Evolutionary conservation across 2,329 filamentous ascomycete species (phyloP).

Genomic region (Ambrosiella beaveri): DNA sequence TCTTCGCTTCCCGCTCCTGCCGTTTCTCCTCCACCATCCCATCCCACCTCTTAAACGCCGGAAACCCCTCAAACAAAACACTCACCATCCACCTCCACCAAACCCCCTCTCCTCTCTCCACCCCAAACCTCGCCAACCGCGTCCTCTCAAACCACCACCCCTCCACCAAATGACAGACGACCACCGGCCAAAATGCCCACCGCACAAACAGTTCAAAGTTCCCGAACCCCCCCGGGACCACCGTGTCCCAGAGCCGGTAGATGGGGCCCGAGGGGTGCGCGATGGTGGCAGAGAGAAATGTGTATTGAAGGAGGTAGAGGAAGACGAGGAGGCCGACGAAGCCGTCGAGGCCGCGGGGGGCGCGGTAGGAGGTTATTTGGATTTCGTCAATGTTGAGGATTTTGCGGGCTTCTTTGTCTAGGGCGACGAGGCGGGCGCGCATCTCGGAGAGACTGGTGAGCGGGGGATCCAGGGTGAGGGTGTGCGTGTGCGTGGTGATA

Average conservation of each 20-base stretch:
- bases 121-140: conserved; percentile 29
- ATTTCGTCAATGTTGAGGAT: conserved; percentile 41
- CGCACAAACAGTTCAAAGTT: conserved; percentile 43
- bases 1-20: conserved; percentile 25
- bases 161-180: conserved; percentile 51
- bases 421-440: conserved; percentile 52
- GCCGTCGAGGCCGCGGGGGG: conserved; percentile 20
- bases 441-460: conserved; percentile 51
- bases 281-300: not conserved
- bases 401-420: conserved; percentile 40
- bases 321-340: conserved; percentile 31
- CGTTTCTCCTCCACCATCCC: conserved; percentile 24
- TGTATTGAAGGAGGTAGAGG: conserved; percentile 28
- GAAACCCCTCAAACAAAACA: conserved; percentile 36
- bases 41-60: conserved; percentile 30
- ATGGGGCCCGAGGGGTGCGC: not conserved
- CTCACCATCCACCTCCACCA: conserved; percentile 40
- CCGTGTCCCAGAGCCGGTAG: not conserved
- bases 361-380: conserved; percentile 24
- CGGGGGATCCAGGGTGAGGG: conserved; percentile 51
- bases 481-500: conserved; percentile 22
- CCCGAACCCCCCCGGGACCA: conserved; percentile 28
- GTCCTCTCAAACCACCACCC: conserved; percentile 32
- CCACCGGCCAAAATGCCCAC: conserved; percentile 38
- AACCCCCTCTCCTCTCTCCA: conserved; percentile 26